phyloP scores from a whole-genome alignment of 148 eudicot species.

The Limonium bicolor region DNA sequence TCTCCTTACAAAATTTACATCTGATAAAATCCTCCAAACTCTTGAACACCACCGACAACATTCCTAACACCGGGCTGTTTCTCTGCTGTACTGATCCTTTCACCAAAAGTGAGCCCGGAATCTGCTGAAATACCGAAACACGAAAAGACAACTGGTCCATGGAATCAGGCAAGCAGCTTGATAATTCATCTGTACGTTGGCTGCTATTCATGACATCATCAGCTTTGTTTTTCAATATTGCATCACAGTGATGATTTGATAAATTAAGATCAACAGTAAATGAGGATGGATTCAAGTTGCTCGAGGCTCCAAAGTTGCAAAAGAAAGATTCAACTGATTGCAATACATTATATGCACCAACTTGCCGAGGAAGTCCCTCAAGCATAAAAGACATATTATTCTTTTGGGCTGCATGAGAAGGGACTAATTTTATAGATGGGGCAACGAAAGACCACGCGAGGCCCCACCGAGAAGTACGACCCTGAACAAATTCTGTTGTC shows the following conservation, averaged over 20 bases:
- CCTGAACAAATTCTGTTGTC: constrained; percentile 96
- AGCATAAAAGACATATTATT: constrained; percentile 55
- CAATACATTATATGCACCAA: constrained; percentile 50
- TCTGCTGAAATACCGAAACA: constrained; percentile 83
- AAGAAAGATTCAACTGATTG: constrained; percentile 57
- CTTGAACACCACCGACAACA: constrained; percentile 31
- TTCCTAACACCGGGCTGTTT: constrained; percentile 33
- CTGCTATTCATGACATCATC: constrained; percentile 10
- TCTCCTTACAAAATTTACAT: constrained; percentile 34
- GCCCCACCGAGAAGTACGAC: constrained; percentile 91
- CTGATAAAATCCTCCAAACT: constrained; percentile 43
- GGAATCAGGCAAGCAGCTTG: constrained; percentile 9
- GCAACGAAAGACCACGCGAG: constrained; percentile 88
- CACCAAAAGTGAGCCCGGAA: constrained; percentile 77
- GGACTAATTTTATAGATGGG: constrained; percentile 27
- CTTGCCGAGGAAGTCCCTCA: constrained; percentile 78
- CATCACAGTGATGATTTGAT: constrained; percentile 31
- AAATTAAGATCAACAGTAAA: constrained; percentile 66
- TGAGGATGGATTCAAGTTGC: constrained; percentile 38
- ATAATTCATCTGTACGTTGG: constrained; percentile 7
- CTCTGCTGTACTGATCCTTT: constrained; percentile 52
- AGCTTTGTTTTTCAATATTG: constrained; percentile 29
- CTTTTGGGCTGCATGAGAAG: constrained; percentile 23
- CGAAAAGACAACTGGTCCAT: constrained; percentile 26
- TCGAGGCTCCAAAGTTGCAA: constrained; percentile 34